Evolutionary conservation across 2,329 filamentous ascomycete genomes (phyloP).

Genomic region (Chrysoporthe cubensis): DNA sequence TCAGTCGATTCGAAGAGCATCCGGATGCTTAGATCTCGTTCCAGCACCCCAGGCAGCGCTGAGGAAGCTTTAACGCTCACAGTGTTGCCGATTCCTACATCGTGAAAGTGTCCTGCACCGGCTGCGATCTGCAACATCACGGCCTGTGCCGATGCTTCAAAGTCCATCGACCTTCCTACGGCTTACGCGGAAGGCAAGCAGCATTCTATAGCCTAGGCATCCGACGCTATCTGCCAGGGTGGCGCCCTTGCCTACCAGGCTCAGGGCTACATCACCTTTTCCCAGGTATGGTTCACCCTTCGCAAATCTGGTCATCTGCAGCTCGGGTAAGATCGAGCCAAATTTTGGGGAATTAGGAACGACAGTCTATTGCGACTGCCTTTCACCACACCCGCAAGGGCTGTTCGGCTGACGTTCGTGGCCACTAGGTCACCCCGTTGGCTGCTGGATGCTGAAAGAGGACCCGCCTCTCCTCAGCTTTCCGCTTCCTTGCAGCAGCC

Average conservation of each 20-base stretch:
- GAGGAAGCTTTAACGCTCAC: not conserved
- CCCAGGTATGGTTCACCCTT: conserved; percentile 1
- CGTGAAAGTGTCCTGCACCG: not conserved
- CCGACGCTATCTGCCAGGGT: conserved; percentile 5
- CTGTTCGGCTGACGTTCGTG: conserved; percentile 3
- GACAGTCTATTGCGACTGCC: not conserved
- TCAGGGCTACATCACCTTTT: not conserved
- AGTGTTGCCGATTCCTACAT: not conserved
- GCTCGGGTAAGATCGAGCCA: not conserved
- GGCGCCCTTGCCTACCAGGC: not conserved
- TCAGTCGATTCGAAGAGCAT: not conserved
- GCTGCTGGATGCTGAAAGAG: not conserved
- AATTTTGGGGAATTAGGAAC: not conserved
- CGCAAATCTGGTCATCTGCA: not conserved
- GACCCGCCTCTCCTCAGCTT: not conserved
- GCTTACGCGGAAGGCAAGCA: not conserved
- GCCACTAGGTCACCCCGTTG: conserved; percentile 4
- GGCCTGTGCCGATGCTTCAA: not conserved
- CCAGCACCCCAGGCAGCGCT: not conserved
- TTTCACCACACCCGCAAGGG: not conserved
- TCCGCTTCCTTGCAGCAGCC: conserved; percentile 8
- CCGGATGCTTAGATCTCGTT: not conserved
- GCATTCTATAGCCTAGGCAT: not conserved
- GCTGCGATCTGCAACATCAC: not conserved
- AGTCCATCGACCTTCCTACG: not conserved